Percentiles rank a stretch among this genome's conserved stretches.
phyloP scores from a whole-genome alignment of 768 basidiomycete genomes.

The Butyriboletus loyo region DNA sequence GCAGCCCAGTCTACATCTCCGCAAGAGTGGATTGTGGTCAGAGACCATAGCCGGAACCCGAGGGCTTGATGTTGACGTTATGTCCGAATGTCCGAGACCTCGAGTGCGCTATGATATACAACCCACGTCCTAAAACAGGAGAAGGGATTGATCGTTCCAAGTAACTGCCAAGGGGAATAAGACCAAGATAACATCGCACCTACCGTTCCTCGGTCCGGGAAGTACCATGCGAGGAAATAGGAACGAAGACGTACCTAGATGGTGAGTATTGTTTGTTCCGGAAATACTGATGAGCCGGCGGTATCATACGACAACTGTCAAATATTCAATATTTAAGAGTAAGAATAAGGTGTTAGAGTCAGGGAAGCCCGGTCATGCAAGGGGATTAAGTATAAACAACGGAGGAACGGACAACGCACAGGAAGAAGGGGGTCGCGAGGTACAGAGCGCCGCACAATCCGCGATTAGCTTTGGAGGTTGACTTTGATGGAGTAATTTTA shows the following conservation, averaged over 20 bases:
- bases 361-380: not conserved
- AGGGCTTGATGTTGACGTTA: not conserved
- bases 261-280: not conserved
- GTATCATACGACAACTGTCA: not conserved
- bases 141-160: not conserved
- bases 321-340: not conserved
- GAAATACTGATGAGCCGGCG: not conserved
- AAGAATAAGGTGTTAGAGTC: not conserved
- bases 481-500: not conserved
- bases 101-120: not conserved
- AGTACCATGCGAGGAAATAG: not conserved
- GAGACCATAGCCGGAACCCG: not conserved
- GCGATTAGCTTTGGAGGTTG: not conserved
- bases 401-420: not conserved
- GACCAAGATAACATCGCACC: not conserved
- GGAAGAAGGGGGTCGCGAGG: not conserved
- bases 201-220: not conserved
- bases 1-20: too few relatives aligned
- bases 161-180: not conserved
- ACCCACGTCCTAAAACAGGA: not conserved
- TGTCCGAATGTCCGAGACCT: not conserved
- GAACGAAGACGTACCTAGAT: not conserved
- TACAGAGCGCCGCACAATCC: not conserved
- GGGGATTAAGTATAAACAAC: not conserved
- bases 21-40: not conserved